phyloP scores from a whole-genome alignment of 192 early-diverging fungal genomes.

The Backusella psychrophila region DNA sequence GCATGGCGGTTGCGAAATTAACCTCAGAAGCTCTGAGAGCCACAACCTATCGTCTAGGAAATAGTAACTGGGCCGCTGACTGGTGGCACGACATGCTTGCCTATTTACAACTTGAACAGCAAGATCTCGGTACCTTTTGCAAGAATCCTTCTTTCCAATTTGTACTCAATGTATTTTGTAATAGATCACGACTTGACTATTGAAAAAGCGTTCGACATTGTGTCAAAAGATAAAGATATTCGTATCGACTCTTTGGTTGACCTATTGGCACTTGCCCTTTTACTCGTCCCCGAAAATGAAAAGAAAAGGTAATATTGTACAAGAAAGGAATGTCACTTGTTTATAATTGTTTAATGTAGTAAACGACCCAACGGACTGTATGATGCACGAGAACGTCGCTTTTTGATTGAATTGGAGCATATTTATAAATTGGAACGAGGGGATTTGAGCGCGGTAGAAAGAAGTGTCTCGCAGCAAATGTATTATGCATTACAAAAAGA shows the following conservation, averaged over 20 bases:
- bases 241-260: conserved; percentile 26
- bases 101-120: not conserved
- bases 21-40: not conserved
- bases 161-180: not conserved
- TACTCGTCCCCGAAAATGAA: not conserved
- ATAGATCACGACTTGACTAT: not conserved
- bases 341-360: not conserved
- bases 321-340: not conserved
- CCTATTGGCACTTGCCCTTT: conserved; percentile 15
- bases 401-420: conserved; percentile 41
- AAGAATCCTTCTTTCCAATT: not conserved
- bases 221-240: conserved; percentile 7
- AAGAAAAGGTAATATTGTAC: not conserved
- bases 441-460: conserved; percentile 40
- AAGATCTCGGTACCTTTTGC: not conserved
- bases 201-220: not conserved
- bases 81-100: conserved; percentile 10
- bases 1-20: not conserved
- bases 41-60: not conserved
- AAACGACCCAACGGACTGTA: conserved; percentile 25
- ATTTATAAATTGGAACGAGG: conserved; percentile 26
- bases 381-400: conserved; percentile 48
- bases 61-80: not conserved
- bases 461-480: conserved; percentile 49
- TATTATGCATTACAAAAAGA: conserved; percentile 41